phyloP scores from a whole-genome alignment of 2,329 filamentous ascomycete genomes.

The Claviceps fusiformis region DNA sequence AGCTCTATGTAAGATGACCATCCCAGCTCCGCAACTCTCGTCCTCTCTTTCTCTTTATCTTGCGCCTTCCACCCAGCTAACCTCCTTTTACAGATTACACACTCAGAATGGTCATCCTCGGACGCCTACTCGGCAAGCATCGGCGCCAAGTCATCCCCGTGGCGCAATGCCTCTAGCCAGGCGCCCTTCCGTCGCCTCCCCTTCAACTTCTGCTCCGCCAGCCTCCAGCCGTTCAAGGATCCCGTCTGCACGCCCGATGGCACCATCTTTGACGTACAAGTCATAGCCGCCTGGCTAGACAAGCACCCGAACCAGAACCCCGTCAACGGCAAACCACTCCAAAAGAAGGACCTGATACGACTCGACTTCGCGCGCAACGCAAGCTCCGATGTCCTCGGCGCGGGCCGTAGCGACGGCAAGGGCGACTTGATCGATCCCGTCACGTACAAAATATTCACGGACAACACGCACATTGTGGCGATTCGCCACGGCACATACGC shows the following conservation, averaged over 20 bases:
- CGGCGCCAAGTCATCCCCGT: conserved; percentile 20
- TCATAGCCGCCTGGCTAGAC: conserved; percentile 87
- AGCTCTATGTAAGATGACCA: conserved; percentile 25
- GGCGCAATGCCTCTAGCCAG: conserved; percentile 23
- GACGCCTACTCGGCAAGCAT: conserved; percentile 73
- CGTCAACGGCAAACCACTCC: conserved; percentile 66
- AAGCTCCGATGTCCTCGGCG: conserved; percentile 40
- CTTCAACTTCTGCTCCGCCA: conserved; percentile 96
- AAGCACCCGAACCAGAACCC: conserved; percentile 82
- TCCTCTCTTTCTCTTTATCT: not conserved
- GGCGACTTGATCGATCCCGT: conserved; percentile 91
- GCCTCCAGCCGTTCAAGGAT: conserved; percentile 86
- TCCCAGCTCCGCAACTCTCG: not conserved
- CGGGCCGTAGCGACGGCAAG: conserved; percentile 35
- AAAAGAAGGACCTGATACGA: conserved; percentile 73
- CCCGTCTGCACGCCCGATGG: conserved; percentile 83
- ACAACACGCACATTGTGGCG: conserved; percentile 94
- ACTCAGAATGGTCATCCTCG: conserved; percentile 90
- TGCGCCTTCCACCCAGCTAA: not conserved
- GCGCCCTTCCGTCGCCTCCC: conserved; percentile 75
- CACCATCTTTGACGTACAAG: conserved; percentile 88
- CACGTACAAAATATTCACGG: conserved; percentile 93
- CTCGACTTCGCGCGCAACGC: conserved; percentile 88
- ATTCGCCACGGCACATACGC: conserved; percentile 67
- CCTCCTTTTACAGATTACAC: conserved; percentile 52